Percentiles rank a stretch among this genome's conserved stretches.
phyloP scores from a whole-genome alignment of 768 basidiomycete species.

The Rhodotorula taiwanensis region DNA sequence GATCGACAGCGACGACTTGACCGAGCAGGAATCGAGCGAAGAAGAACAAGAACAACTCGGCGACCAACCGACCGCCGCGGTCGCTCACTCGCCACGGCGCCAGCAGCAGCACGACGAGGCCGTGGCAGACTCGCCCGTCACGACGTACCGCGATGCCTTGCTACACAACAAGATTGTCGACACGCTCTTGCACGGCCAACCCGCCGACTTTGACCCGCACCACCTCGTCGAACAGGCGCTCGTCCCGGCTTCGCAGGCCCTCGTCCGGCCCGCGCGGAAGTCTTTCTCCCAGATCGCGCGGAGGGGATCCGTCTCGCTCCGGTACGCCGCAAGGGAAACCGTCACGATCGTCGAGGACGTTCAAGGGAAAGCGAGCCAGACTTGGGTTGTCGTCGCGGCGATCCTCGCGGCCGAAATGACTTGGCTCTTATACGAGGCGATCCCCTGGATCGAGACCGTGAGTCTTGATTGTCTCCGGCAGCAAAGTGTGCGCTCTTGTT shows the following conservation, averaged over 20 bases:
- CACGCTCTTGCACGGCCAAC: constrained; percentile 8
- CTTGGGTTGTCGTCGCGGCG: constrained; percentile 18
- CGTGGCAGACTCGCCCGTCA: background rate
- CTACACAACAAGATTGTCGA: constrained; percentile 20
- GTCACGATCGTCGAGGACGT: constrained; percentile 12
- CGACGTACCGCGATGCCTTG: constrained; percentile 11
- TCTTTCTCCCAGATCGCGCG: background rate
- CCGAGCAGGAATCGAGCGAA: background rate
- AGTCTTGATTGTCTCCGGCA: background rate
- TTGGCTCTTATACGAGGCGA: constrained; percentile 16
- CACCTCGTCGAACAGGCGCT: constrained; percentile 3
- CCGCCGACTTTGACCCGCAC: background rate
- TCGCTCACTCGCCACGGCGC: too few species aligned
- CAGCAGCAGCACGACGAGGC: too few species aligned
- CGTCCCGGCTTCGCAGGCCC: constrained; percentile 11
- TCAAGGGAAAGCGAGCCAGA: constrained; percentile 14
- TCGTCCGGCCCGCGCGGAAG: background rate
- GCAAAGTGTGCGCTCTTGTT: too few species aligned
- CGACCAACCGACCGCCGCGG: too few species aligned
- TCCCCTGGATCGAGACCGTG: constrained; percentile 28
- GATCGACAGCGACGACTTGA: background rate
- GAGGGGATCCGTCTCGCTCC: background rate
- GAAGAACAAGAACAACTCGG: background rate
- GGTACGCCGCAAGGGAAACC: constrained; percentile 1
- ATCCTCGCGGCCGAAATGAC: constrained; percentile 14